A percentile compares a stretch with the other conserved stretches of the same genome.
These are phyloP conservation scores for Plantago ovata DNA, from an alignment of 257 asterid genomes.

Conservation along the genomic window DNA sequence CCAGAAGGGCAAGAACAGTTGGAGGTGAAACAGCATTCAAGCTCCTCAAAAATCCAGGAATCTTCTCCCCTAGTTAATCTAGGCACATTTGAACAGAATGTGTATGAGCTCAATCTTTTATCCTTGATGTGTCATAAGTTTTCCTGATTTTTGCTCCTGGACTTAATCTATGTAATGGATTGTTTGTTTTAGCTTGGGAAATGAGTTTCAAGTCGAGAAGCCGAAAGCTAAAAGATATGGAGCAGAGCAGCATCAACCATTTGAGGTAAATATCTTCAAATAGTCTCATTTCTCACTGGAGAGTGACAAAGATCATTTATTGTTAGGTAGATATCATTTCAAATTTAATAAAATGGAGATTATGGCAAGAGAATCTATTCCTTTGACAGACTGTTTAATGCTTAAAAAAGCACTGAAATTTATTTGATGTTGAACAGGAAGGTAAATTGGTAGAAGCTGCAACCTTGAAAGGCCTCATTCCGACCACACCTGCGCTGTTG, in stretches of 20 bases:
- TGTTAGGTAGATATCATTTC: neutral
- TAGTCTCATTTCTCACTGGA: neutral
- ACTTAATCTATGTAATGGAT: neutral
- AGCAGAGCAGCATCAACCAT: neutral
- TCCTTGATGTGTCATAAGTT: neutral
- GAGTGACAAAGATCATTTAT: neutral
- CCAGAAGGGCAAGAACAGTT: neutral
- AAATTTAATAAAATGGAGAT: neutral
- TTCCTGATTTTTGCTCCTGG: neutral
- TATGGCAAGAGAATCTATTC: neutral
- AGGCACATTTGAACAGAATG: neutral
- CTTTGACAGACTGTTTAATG: neutral
- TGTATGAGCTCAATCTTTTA: neutral
- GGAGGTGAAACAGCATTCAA: neutral
- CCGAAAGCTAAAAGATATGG: neutral
- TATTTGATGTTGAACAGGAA: neutral
- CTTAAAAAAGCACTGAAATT: neutral
- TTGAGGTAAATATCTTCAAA: neutral
- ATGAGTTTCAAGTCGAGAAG: neutral
- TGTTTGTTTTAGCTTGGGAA: neutral
- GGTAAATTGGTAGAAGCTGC: neutral
- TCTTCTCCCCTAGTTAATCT: neutral
- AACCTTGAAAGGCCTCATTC: neutral
- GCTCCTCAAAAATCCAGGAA: neutral
- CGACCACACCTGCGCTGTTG: neutral